phyloP scores from a whole-genome alignment of 495 filamentous ascomycete species.

The Mycothermus thermophilus region DNA sequence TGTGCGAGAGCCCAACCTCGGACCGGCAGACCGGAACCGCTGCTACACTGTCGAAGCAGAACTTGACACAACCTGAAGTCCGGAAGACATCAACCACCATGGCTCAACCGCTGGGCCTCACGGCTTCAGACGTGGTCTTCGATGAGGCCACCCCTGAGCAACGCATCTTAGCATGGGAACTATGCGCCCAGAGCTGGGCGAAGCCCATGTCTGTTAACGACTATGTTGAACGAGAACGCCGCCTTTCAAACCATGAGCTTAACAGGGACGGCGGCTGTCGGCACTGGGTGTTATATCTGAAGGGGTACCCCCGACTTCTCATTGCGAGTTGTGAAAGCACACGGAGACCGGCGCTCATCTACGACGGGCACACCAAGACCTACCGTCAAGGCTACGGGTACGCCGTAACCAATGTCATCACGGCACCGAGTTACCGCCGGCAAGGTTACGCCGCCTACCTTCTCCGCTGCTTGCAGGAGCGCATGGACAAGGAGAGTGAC shows the following conservation, averaged over 20 bases:
- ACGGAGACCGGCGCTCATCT: constrained; percentile 51
- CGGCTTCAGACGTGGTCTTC: constrained; percentile 10
- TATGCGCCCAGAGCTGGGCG: constrained; percentile 11
- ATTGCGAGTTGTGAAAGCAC: constrained; percentile 72
- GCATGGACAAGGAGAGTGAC: constrained; percentile 32
- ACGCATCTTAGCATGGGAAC: constrained; percentile 9
- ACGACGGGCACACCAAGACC: constrained; percentile 8
- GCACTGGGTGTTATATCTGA: constrained; percentile 56
- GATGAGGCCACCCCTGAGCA: constrained; percentile 14
- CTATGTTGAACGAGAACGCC: constrained; percentile 53
- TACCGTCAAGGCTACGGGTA: constrained; percentile 55
- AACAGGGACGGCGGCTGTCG: constrained; percentile 46
- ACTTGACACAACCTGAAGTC: no score
- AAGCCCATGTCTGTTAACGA: constrained; percentile 26
- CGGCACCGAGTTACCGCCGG: constrained; percentile 51
- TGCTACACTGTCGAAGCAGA: no score
- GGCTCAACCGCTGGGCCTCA: constrained; percentile 12
- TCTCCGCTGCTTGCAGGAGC: constrained; percentile 28
- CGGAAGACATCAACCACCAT: no score
- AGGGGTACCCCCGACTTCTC: constrained; percentile 30
- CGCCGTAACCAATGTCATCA: constrained; percentile 74
- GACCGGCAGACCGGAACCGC: no score
- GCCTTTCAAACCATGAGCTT: constrained; percentile 41
- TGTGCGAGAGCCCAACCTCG: no score
- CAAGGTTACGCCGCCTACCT: constrained; percentile 61